Conservation (phyloP, 352 stramenopile genomes). For the Phytophthora pini region DNA sequence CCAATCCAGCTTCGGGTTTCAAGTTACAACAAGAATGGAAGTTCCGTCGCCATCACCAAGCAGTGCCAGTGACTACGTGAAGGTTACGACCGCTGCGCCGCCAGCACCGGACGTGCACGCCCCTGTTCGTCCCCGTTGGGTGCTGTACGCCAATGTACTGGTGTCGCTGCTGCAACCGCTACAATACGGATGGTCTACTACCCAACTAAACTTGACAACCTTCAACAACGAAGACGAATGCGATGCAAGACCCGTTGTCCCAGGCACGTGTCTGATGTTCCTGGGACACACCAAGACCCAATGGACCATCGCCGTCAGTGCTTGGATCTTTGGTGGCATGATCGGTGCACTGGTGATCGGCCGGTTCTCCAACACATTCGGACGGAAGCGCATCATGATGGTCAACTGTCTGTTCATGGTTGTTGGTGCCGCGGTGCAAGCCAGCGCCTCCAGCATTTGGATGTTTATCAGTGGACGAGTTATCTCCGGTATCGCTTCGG, state of each 20-base stretch:
- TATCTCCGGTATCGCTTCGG: conserved; percentile 47
- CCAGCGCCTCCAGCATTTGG: conserved; percentile 32
- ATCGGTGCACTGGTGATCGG: conserved; percentile 40
- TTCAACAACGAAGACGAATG: conserved; percentile 53
- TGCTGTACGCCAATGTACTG: conserved; percentile 48
- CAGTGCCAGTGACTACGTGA: conserved; percentile 18
- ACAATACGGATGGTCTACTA: conserved; percentile 61
- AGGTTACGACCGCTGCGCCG: conserved; percentile 6
- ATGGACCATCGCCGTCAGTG: conserved; percentile 56
- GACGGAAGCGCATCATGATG: conserved; percentile 27
- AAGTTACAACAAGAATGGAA: conserved; percentile 12
- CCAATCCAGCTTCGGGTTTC: conserved; percentile 7
- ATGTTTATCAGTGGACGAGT: conserved; percentile 44
- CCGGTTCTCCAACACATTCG: conserved; percentile 30
- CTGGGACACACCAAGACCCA: conserved; percentile 48
- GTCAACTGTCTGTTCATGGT: conserved; percentile 48
- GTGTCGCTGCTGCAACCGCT: conserved; percentile 46
- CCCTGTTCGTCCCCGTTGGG: conserved; percentile 21
- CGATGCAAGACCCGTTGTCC: conserved; percentile 35
- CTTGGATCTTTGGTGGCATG: conserved; percentile 43
- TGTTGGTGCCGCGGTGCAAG: conserved; percentile 40
- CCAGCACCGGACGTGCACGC: conserved; percentile 10
- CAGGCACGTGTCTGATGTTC: conserved; percentile 66
- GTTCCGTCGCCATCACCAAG: conserved; percentile 12
- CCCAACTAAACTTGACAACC: conserved; percentile 57